Evolutionary conservation across 2,329 filamentous ascomycete species (phyloP).

Genomic region (Blumeria graminis): DNA sequence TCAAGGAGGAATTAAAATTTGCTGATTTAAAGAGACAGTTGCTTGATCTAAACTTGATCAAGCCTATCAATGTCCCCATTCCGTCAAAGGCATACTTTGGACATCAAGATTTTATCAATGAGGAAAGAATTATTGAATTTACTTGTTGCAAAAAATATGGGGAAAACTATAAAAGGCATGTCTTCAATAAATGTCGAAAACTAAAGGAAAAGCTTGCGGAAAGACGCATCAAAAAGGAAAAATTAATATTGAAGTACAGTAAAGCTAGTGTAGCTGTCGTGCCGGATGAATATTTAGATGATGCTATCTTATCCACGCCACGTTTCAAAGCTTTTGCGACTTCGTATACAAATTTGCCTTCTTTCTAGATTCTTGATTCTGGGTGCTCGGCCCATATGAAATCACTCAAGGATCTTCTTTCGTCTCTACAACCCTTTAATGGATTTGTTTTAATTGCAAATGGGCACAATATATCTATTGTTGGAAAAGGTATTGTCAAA

Average conservation of each 20-base stretch:
- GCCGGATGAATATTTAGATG: background rate
- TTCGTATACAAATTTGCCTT: background rate
- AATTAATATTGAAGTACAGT: background rate
- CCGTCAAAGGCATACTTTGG: background rate
- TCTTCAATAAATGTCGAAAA: background rate
- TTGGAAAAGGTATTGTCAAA: background rate
- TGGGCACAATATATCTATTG: background rate
- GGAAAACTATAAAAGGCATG: background rate
- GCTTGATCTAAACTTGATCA: background rate
- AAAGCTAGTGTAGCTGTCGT: background rate
- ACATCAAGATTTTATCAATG: background rate
- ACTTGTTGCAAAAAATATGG: background rate
- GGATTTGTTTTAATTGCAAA: background rate
- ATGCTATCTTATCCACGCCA: background rate
- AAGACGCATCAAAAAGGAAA: background rate
- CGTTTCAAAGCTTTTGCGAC: background rate
- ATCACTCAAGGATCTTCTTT: background rate
- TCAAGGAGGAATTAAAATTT: background rate
- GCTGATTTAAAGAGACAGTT: background rate
- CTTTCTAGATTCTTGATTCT: background rate
- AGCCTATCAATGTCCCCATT: background rate
- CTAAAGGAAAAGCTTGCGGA: background rate
- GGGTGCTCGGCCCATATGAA: background rate
- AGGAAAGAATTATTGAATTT: background rate
- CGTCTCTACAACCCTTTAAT: background rate